Percentiles rank a stretch among this genome's conserved stretches.
phyloP scores from a whole-genome alignment of 75 land plant species.

The Cunninghamia lanceolata region DNA sequence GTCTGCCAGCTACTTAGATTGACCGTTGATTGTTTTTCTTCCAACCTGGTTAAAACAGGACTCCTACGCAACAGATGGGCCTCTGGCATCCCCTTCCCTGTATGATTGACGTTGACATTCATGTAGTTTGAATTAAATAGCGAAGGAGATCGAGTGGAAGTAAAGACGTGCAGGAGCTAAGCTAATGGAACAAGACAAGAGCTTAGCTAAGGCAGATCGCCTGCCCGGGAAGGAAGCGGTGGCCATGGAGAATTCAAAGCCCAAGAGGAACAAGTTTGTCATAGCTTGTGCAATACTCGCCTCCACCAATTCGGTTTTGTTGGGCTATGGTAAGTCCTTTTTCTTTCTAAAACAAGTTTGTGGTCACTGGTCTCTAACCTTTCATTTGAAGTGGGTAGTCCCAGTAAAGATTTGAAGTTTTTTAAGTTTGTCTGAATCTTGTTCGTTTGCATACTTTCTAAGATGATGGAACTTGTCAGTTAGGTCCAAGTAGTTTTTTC shows the following conservation, averaged over 20 bases:
- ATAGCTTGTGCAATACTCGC: constrained; percentile 45
- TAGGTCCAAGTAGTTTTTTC: too few species aligned
- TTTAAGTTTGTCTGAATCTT: too few species aligned
- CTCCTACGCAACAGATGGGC: too few species aligned
- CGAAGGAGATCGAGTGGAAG: background rate
- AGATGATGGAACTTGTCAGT: too few species aligned
- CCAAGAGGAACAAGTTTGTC: constrained; percentile 38
- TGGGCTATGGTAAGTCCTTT: constrained; percentile 45
- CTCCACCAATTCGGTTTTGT: constrained; percentile 43
- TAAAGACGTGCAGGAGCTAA: background rate
- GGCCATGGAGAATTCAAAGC: background rate
- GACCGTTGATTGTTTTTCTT: background rate
- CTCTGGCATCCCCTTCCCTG: background rate
- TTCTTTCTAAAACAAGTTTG: background rate
- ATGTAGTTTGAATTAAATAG: background rate
- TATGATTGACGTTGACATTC: background rate
- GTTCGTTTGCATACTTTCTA: background rate
- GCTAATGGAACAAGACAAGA: too few species aligned
- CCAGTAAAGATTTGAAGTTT: background rate
- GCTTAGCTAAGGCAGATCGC: background rate
- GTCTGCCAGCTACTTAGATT: background rate
- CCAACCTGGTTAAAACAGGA: background rate
- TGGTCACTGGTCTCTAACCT: background rate
- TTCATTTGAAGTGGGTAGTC: background rate
- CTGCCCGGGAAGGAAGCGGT: background rate